Evolutionary conservation across 805 yeast genomes (phyloP), one percentile per base, ranked within the genome.

Genomic region (Wickerhamiella alocasiicola): DNA sequence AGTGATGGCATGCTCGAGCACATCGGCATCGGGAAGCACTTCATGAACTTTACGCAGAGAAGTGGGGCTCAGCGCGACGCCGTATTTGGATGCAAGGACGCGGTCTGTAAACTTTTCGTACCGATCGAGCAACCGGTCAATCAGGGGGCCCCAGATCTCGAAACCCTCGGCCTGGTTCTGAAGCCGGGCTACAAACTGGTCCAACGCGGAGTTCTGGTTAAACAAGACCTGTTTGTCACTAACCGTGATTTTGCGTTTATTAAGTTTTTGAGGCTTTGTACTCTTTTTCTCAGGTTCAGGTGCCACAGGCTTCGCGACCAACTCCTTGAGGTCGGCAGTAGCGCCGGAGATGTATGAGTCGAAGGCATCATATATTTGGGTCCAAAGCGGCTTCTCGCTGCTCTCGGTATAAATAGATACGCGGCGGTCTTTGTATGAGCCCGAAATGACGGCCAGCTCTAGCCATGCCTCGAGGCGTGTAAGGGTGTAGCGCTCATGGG

Each of bases 391-490:
- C n/a, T 55, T 50, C 17, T 49, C 51, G 19, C 56, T 60, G 4
- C 55, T 50, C 33, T 65, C 66, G n/a, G 43, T 44, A 44, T 46
- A 65, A 5, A 64, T 59, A n/a, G 48, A 17, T 18, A 42, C 44
- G 17, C 69, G 49, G n/a, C 69, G 53, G 9, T 41, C 46, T 11
- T 49, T 44, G 31, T 52, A 49, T 24, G 46, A 46, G 26, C 47
- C 45, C 5, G 63, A 53, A 30, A 65, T 56, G 18, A 44, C 42
- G 12, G 46, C 39, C 9, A 65, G 51, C 42, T 64, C 69, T 34
- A 58, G 54, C 53, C 61, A 65, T 1, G 70, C 68, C 15, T 53
- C 46, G 6, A 58, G 44, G 33, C 54, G 48, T 4, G 61, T 50
- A 7, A 59, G 47, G 2, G 52, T 50, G 17, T 53, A 46, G 13